Base-by-base conservation (phyloP, 139 green algal species). In the Tetradesmus lagerheimii region DNA sequence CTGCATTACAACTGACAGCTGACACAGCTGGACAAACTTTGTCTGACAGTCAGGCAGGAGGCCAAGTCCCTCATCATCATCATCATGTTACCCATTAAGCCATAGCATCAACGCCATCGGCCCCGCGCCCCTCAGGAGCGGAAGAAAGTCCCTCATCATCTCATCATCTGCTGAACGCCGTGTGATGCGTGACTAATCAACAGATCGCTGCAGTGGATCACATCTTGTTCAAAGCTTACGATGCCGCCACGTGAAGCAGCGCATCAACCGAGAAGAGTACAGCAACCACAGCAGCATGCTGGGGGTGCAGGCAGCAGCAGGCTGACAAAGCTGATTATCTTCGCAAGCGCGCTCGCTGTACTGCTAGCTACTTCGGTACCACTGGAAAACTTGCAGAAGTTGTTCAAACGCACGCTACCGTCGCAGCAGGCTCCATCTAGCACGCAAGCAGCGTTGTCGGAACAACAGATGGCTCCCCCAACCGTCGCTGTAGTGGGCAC, bases 401-500 rank as follows among this genome's bases (percentile, higher is more conserved):
- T 64, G 14, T 64, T 64, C 5, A 20, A 64, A 64, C 20, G 50
- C 50, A 25, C 50, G 50, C 18, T 64, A 25, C 50, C 50, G 25
- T 11, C 18, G 50, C 50, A 64, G 50, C 50, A 64, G 50, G 50
- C 50, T 64, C 12, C 50, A 14, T 25, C 50, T 64, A 64, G 50
- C 14, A 11, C 15, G 12, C 50, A 64, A 64, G 50, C 50, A 64
- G 50, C 50, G 50, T 64, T 64, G 50, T 64, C 50, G 50, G 50
- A 64, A 64, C 50, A 64, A 14, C 15, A 64, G 50, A 80, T 80
- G 71, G 71, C 31, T 43, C 31, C 64, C 18, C 64, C 85, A 53
- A 83, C 71, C 50, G 86, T 96, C 9, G 90, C 95, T 74, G 92
- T 97, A 27, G 89, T 97, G 43, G 95, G 95, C 47, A 88, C 83